phyloP scores from a whole-genome alignment of 805 yeast genomes.

The Yamadazyma akitaensis region DNA sequence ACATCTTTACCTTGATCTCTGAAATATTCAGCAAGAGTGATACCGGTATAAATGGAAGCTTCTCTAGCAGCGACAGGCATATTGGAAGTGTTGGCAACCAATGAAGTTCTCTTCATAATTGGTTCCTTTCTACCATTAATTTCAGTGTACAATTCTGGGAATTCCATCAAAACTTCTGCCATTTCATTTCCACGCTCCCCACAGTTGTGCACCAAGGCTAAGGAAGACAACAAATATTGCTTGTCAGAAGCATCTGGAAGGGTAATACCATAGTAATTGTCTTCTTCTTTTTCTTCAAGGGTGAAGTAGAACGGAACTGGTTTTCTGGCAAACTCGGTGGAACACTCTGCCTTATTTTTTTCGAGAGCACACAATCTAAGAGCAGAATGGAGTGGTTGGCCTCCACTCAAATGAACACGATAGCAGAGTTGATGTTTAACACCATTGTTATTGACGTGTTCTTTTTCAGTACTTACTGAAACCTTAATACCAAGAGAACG shows the following conservation, averaged over 20 bases:
- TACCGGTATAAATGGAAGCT: conserved; percentile 98
- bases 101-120: conserved; percentile 98
- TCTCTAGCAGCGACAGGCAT: conserved; percentile 99
- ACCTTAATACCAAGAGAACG: conserved; percentile 43
- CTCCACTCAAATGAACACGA: conserved; percentile 20
- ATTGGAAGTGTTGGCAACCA: conserved; percentile 97
- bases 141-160: conserved; percentile 95
- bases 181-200: conserved; percentile 99
- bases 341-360: conserved; percentile 11
- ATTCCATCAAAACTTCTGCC: conserved; percentile 99
- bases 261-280: conserved; percentile 43
- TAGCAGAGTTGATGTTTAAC: conserved; percentile 3
- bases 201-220: conserved; percentile 36
- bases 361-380: conserved; percentile 22
- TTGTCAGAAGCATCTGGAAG: conserved; percentile 39
- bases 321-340: conserved; percentile 12
- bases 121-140: conserved; percentile 93
- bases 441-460: conserved; percentile 3
- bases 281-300: conserved; percentile 23
- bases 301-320: conserved; percentile 27
- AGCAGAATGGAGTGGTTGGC: conserved; percentile 19
- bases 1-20: conserved; percentile 99
- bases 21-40: conserved; percentile 97
- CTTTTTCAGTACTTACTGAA: conserved; percentile 25
- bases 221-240: conserved; percentile 38